Percentiles rank a stretch among this genome's conserved stretches.
Evolutionary conservation across 1,284 basidiomycete genomes (phyloP).

Genomic region (Ceratobasidium sp.): DNA sequence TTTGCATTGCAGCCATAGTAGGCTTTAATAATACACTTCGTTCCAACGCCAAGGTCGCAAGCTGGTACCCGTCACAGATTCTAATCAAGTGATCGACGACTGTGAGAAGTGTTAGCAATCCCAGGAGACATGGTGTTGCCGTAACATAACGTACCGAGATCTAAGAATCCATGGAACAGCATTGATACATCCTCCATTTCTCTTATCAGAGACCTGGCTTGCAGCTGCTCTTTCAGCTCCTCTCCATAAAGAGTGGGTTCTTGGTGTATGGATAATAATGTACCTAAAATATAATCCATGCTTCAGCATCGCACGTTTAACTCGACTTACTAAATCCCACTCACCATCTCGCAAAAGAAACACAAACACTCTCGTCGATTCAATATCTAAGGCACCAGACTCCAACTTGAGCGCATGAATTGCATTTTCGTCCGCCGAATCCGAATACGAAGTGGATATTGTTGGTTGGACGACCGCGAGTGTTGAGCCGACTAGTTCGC

Average conservation of each 20-base stretch:
- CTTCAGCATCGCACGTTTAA: background rate
- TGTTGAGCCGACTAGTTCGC: slow-evolving; percentile 31
- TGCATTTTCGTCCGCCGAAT: slow-evolving; percentile 20
- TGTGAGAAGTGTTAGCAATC: background rate
- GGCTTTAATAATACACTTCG: slow-evolving; percentile 34
- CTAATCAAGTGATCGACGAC: slow-evolving; percentile 36
- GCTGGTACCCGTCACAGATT: slow-evolving; percentile 36
- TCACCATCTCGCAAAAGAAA: slow-evolving; percentile 38
- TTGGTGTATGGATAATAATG: slow-evolving; percentile 34
- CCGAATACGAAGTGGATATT: background rate
- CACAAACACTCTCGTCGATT: slow-evolving; percentile 34
- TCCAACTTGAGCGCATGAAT: slow-evolving; percentile 26
- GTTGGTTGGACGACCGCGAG: slow-evolving; percentile 30
- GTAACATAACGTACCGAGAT: slow-evolving; percentile 26
- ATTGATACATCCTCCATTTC: slow-evolving; percentile 27
- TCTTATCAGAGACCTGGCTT: slow-evolving; percentile 4
- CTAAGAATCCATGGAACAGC: slow-evolving; percentile 39
- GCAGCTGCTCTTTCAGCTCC: slow-evolving; percentile 21
- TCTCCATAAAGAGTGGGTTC: slow-evolving; percentile 13
- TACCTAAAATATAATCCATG: slow-evolving; percentile 8
- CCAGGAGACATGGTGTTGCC: background rate
- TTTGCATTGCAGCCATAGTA: slow-evolving; percentile 24
- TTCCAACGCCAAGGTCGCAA: slow-evolving; percentile 27
- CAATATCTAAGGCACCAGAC: slow-evolving; percentile 31
- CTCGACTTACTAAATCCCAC: background rate